Evolutionary conservation across 495 filamentous ascomycete species (phyloP).

Genomic region (Neurospora sp.): DNA sequence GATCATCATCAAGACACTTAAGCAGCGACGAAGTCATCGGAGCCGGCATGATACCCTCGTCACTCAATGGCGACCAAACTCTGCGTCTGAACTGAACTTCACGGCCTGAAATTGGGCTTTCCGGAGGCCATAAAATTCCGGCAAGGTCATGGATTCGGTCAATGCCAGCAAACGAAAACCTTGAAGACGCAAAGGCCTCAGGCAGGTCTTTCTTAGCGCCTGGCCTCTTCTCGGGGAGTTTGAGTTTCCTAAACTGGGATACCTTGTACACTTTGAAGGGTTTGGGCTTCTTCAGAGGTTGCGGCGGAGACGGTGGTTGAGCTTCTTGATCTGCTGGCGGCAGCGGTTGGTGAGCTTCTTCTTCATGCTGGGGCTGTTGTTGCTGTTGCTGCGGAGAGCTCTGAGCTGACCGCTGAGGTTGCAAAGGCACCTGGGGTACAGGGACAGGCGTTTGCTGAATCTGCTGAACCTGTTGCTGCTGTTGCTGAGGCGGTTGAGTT

Average conservation of each 20-base stretch:
- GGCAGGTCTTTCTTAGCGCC: neutral
- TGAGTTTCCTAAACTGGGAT: neutral
- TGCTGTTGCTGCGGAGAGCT: conserved; percentile 2
- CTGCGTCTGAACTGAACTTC: conserved; percentile 20
- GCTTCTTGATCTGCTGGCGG: neutral
- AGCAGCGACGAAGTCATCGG: conserved; percentile 22
- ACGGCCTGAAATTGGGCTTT: conserved; percentile 29
- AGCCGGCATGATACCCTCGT: conserved; percentile 10
- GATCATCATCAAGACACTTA: conserved; percentile 15
- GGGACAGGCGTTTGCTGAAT: neutral
- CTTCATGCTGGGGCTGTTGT: conserved; percentile 5
- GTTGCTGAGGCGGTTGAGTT: neutral
- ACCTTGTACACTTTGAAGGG: neutral
- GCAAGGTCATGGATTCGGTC: conserved; percentile 15
- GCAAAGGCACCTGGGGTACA: neutral
- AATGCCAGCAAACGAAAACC: neutral
- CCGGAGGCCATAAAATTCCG: conserved; percentile 27
- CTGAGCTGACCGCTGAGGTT: neutral
- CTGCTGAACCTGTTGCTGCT: conserved; percentile 1
- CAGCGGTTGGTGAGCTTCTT: conserved; percentile 1
- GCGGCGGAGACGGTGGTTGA: neutral
- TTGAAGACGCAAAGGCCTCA: neutral
- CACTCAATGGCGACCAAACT: conserved; percentile 19
- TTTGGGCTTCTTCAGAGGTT: neutral
- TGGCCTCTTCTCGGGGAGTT: neutral